Base-by-base conservation (phyloP, 129 eudicot species). In the Dittrichia graveolens region DNA sequence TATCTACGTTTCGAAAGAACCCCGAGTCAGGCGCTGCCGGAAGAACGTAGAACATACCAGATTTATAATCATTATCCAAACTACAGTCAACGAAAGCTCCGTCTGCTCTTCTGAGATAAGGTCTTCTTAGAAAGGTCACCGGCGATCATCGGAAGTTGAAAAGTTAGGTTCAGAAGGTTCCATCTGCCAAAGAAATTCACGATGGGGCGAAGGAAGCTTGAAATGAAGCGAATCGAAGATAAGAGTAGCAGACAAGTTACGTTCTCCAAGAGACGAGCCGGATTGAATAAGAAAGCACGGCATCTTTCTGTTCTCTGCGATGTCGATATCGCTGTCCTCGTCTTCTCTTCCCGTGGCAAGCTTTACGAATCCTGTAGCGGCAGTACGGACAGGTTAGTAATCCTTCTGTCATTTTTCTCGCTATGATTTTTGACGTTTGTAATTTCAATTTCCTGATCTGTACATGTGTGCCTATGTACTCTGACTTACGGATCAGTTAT, bases 291-390 rank as follows among this genome's bases (percentile, higher is more conserved):
- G 83, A 88, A 85, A 85, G 90, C 94, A 73, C 83, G 85, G 14
- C 89, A 87, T 77, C 87, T 87, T 74, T 87, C 94, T 8, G 85
- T 84, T 35, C 89, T 82, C 7, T 87, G 92, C 50, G 92, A 84
- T 48, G 89, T 85, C 38, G 94, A 87, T 62, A 84, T 88, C 19
- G 91, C 82, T 46, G 69, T 85, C 49, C 63, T 88, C 81, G 84
- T 88, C 83, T 88, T 88, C 95, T 88, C 95, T 77, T 72, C 85
- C 73, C 74, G 85, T 55, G 96, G 92, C 34, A 89, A 86, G 69
- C 85, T 89, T 57, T 89, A 86, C 65, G 90, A 89, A 77, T 89
- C 74, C 46, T 89, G 90, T 84, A 89, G 93, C 69, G 79, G 85
- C 84, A 14, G 62, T 35, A 11, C 58, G 3, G 11, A 47, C 40